phyloP scores from a whole-genome alignment of 2,329 filamentous ascomycete species.

The Blastomyces gilchristii region DNA sequence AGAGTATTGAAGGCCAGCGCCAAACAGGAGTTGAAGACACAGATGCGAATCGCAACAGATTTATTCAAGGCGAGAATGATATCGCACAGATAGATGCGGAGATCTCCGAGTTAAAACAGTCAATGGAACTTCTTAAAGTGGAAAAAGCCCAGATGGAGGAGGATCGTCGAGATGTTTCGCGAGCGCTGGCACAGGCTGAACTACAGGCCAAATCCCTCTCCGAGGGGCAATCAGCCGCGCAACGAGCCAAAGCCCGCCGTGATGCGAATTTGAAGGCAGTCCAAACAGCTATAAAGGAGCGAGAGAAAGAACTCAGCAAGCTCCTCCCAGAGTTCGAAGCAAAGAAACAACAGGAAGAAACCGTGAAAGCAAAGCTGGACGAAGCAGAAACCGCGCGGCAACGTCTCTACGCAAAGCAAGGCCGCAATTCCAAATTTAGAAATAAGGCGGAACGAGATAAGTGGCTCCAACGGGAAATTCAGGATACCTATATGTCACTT shows the following conservation, averaged over 20 bases:
- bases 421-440: slow-evolving; percentile 73
- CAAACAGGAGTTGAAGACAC: slow-evolving; percentile 75
- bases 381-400: slow-evolving; percentile 64
- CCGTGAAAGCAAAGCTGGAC: slow-evolving; percentile 61
- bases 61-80: slow-evolving; percentile 67
- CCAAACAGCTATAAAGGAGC: slow-evolving; percentile 60
- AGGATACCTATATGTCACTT: slow-evolving; percentile 65
- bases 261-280: slow-evolving; percentile 63
- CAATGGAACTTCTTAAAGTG: slow-evolving; percentile 72
- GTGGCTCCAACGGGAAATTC: slow-evolving; percentile 69
- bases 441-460: slow-evolving; percentile 81
- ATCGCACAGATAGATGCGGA: slow-evolving; percentile 67
- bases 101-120: slow-evolving; percentile 68
- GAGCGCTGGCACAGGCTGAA: slow-evolving; percentile 73
- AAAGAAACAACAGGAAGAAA: slow-evolving; percentile 61
- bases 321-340: slow-evolving; percentile 68
- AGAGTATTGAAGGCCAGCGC: slow-evolving; percentile 70
- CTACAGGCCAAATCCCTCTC: slow-evolving; percentile 69
- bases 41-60: slow-evolving; percentile 66
- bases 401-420: slow-evolving; percentile 84
- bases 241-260: slow-evolving; percentile 61
- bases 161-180: slow-evolving; percentile 73
- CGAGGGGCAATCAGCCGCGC: slow-evolving; percentile 70
- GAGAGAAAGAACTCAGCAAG: slow-evolving; percentile 63
- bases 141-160: slow-evolving; percentile 83